Conservation (phyloP, 2,329 filamentous ascomycete species). For the Pseudogymnoascus sp. region DNA sequence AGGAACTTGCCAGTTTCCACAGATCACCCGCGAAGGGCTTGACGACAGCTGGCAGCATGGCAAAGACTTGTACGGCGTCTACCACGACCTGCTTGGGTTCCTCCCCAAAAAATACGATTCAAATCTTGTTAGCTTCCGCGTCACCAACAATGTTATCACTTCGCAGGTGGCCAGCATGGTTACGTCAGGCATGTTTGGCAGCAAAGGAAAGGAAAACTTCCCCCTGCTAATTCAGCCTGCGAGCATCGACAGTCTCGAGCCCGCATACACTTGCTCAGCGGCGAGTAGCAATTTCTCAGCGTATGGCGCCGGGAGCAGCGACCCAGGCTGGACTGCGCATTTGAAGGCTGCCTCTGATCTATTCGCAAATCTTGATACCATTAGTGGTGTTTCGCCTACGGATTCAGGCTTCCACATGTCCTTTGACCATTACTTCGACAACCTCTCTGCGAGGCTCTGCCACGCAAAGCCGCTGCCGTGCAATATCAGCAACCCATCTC, state of each 20-base stretch:
- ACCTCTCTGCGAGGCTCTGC: neutral
- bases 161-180: slow-evolving; percentile 72
- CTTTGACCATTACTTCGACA: neutral
- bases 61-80: slow-evolving; percentile 67
- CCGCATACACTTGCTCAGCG: slow-evolving; percentile 56
- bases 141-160: slow-evolving; percentile 77
- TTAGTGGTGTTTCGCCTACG: neutral
- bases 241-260: slow-evolving; percentile 64
- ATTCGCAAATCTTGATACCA: neutral
- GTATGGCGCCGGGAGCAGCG: neutral
- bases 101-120: slow-evolving; percentile 44
- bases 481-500: neutral
- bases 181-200: slow-evolving; percentile 58
- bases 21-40: slow-evolving; percentile 64
- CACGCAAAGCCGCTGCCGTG: neutral
- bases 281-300: slow-evolving; percentile 29
- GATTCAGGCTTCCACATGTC: neutral
- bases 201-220: slow-evolving; percentile 26
- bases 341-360: neutral
- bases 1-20: slow-evolving; percentile 71
- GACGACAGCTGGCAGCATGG: slow-evolving; percentile 71
- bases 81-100: slow-evolving; percentile 60
- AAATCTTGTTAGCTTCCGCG: slow-evolving; percentile 52
- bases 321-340: neutral
- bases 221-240: slow-evolving; percentile 44